Evolutionary conservation across 1,284 basidiomycete species (phyloP).

Genomic region (Austroboletus niveus): DNA sequence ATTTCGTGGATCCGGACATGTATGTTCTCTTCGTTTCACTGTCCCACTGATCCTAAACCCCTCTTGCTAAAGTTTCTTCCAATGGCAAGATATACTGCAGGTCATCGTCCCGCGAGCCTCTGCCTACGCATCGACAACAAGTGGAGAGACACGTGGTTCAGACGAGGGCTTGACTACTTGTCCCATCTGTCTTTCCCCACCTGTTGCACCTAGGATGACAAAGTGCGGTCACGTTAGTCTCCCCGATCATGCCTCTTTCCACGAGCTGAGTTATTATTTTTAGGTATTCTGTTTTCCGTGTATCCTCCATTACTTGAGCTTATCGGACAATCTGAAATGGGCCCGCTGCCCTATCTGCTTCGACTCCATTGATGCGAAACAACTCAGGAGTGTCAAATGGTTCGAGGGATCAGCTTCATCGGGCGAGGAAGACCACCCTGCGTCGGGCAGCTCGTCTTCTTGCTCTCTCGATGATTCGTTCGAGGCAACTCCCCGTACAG

Average conservation of each 20-base stretch:
- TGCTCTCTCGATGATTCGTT: slow-evolving; percentile 32
- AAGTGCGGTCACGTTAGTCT: slow-evolving; percentile 92
- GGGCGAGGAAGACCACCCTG: slow-evolving; percentile 41
- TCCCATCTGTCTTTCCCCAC: slow-evolving; percentile 93
- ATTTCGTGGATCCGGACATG: slow-evolving; percentile 96
- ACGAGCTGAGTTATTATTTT: slow-evolving; percentile 9
- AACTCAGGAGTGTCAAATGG: slow-evolving; percentile 93
- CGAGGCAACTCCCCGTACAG: slow-evolving; percentile 42
- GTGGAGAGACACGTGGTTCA: slow-evolving; percentile 36
- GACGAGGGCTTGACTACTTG: slow-evolving; percentile 74
- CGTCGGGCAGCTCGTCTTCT: slow-evolving; percentile 45
- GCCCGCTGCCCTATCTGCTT: slow-evolving; percentile 94
- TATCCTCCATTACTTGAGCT: slow-evolving; percentile 88
- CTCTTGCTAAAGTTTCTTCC: slow-evolving; percentile 67
- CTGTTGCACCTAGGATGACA: slow-evolving; percentile 93
- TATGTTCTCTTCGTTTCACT: slow-evolving; percentile 38
- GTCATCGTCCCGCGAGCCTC: slow-evolving; percentile 86
- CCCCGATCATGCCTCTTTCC: slow-evolving; percentile 12
- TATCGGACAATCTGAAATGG: slow-evolving; percentile 80
- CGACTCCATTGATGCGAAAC: slow-evolving; percentile 87
- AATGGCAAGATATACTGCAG: slow-evolving; percentile 96
- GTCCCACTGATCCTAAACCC: slow-evolving; percentile 4
- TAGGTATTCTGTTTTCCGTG: slow-evolving; percentile 90
- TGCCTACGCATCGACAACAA: slow-evolving; percentile 53
- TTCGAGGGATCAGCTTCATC: slow-evolving; percentile 47